phyloP scores from a whole-genome alignment of 805 yeast genomes.

The Metschnikowia bowlesiae region DNA sequence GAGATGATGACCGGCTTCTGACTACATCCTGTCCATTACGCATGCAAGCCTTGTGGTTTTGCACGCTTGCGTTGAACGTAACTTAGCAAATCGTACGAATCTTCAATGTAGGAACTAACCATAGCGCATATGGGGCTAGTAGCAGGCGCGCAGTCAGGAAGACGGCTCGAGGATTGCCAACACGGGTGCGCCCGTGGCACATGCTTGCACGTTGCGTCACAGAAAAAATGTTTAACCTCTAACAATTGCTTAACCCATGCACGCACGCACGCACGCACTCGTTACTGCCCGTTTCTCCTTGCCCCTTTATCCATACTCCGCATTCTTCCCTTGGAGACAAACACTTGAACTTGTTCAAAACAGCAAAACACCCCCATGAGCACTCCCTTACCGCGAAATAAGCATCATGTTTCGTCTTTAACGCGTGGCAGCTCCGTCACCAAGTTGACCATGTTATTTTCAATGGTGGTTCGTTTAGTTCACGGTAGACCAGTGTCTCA shows the following conservation, averaged over 20 bases:
- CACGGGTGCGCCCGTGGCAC: neutral
- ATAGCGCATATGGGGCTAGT: neutral
- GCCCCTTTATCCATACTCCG: neutral
- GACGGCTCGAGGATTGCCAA: neutral
- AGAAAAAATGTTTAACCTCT: neutral
- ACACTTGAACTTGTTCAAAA: neutral
- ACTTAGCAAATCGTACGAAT: neutral
- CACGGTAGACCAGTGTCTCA: conserved; percentile 30
- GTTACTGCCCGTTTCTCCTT: neutral
- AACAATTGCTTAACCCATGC: neutral
- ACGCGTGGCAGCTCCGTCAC: conserved; percentile 22
- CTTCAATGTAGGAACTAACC: neutral
- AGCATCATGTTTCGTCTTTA: conserved; percentile 23
- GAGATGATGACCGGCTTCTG: no score
- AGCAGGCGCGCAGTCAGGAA: neutral
- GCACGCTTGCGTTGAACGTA: neutral
- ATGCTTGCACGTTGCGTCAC: neutral
- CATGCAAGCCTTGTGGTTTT: neutral
- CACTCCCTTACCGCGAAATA: conserved; percentile 25
- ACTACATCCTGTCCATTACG: no score
- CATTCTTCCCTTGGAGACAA: neutral
- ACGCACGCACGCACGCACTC: neutral
- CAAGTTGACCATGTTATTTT: conserved; percentile 29
- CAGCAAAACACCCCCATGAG: conserved; percentile 10
- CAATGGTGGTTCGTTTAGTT: conserved; percentile 31